A percentile compares a stretch with the other conserved stretches of the same genome.
Conservation (phyloP, 257 asterid genomes). For the Solanum peruvianum region DNA sequence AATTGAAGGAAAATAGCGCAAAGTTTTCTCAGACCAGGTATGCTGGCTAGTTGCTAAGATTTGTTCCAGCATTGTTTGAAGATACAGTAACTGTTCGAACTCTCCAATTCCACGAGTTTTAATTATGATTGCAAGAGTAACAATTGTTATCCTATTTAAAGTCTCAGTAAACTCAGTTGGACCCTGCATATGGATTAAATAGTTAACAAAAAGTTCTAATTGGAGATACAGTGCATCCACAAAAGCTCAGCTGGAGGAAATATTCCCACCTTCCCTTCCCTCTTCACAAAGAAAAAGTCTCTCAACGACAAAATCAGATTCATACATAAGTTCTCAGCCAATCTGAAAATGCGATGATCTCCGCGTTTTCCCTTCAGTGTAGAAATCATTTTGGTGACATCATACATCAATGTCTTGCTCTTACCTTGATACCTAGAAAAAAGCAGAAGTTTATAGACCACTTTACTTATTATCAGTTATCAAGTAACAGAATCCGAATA, state of each 20-base stretch:
- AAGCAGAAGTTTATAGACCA: background rate
- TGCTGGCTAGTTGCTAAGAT: slow-evolving; percentile 89
- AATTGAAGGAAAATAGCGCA: slow-evolving; percentile 78
- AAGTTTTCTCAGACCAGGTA: slow-evolving; percentile 98
- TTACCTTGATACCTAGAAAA: slow-evolving; percentile 87
- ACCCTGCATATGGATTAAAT: slow-evolving; percentile 50
- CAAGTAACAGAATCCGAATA: background rate
- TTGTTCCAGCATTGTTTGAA: slow-evolving; percentile 93
- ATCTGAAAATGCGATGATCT: slow-evolving; percentile 89
- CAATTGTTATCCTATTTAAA: slow-evolving; percentile 69
- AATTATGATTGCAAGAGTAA: slow-evolving; percentile 78
- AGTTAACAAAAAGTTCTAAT: slow-evolving; percentile 10
- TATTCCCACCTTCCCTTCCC: slow-evolving; percentile 80
- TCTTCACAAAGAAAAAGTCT: slow-evolving; percentile 81
- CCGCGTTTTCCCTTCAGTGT: slow-evolving; percentile 89
- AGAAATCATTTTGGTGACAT: slow-evolving; percentile 79
- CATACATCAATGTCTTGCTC: slow-evolving; percentile 85
- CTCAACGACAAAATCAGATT: slow-evolving; percentile 86
- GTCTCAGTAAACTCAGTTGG: slow-evolving; percentile 98
- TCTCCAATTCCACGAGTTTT: slow-evolving; percentile 97
- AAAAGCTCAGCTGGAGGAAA: slow-evolving; percentile 3
- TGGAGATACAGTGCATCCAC: slow-evolving; percentile 10
- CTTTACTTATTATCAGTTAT: background rate
- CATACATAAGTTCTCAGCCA: slow-evolving; percentile 91
- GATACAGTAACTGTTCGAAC: slow-evolving; percentile 78